These are phyloP conservation scores for Hypoxylon sp. DNA, from an alignment of 2,329 filamentous ascomycete species.

Conservation along the genomic window DNA sequence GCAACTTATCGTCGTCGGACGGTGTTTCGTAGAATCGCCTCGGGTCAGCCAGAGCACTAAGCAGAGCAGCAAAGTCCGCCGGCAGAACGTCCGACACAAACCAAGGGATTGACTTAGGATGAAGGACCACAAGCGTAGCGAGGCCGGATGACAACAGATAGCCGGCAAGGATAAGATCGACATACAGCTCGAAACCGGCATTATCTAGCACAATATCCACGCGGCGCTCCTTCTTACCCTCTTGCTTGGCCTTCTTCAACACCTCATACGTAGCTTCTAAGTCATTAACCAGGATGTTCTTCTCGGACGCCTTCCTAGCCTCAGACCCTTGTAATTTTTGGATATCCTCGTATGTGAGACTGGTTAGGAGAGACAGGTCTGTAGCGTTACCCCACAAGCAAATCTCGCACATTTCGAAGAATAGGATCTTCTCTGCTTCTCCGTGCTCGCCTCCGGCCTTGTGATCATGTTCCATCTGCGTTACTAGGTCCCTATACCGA, in stretches of 20 bases:
- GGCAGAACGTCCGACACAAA: constrained; percentile 97
- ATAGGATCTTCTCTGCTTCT: constrained; percentile 81
- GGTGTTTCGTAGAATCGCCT: constrained; percentile 82
- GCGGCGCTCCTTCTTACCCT: constrained; percentile 75
- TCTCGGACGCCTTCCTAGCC: constrained; percentile 86
- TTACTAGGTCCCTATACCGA: constrained; percentile 81
- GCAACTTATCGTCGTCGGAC: constrained; percentile 73
- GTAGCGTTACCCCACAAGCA: constrained; percentile 98
- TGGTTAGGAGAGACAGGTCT: constrained; percentile 90
- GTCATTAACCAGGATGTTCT: constrained; percentile 93
- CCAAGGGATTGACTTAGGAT: constrained; percentile 97
- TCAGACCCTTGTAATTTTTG: constrained; percentile 94
- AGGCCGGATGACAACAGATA: constrained; percentile 88
- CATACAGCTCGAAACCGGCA: constrained; percentile 95
- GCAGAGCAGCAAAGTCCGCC: constrained; percentile 83
- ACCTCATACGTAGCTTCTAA: constrained; percentile 77
- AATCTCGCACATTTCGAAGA: constrained; percentile 94
- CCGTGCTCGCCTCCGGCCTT: constrained; percentile 65
- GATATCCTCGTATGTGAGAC: constrained; percentile 93
- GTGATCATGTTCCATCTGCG: constrained; percentile 70
- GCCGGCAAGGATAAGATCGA: constrained; percentile 91
- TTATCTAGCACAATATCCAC: constrained; percentile 98
- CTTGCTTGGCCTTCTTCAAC: constrained; percentile 73
- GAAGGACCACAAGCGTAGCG: constrained; percentile 87
- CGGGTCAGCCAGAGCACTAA: constrained; percentile 83